A percentile compares a stretch with the other conserved stretches of the same genome.
These are phyloP conservation scores for Septoria petroselini DNA, from an alignment of 2,329 filamentous ascomycete species.

Conservation along the genomic window DNA sequence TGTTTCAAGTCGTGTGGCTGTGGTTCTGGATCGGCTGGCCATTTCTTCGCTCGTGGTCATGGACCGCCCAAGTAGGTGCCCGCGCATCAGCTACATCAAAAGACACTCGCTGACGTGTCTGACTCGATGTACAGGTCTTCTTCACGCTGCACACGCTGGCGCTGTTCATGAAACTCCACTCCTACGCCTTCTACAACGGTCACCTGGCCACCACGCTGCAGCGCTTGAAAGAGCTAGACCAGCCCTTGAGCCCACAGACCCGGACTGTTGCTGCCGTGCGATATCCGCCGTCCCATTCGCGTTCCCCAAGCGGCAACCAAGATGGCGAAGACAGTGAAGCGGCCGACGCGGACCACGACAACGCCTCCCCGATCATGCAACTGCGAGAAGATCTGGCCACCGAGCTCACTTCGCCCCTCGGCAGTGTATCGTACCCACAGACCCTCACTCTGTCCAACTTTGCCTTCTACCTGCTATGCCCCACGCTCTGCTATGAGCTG, in stretches of 20 bases:
- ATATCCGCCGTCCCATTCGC: slow-evolving; percentile 58
- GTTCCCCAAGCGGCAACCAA: slow-evolving; percentile 53
- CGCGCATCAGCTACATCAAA: too few relatives aligned
- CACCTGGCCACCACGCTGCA: slow-evolving; percentile 85
- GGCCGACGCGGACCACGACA: too few relatives aligned
- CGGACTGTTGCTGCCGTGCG: slow-evolving; percentile 61
- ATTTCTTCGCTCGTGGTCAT: slow-evolving; percentile 84
- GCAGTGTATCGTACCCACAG: slow-evolving; percentile 81
- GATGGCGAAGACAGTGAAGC: slow-evolving; percentile 36
- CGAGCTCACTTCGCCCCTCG: slow-evolving; percentile 86
- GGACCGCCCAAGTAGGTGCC: too few relatives aligned
- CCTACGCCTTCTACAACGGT: slow-evolving; percentile 96
- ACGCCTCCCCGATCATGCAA: slow-evolving; percentile 52
- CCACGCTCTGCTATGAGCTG: slow-evolving; percentile 94
- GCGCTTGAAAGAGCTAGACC: slow-evolving; percentile 74
- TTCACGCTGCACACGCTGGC: slow-evolving; percentile 86
- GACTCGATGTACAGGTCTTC: slow-evolving; percentile 90
- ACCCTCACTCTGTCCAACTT: slow-evolving; percentile 85
- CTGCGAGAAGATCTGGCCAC: slow-evolving; percentile 83
- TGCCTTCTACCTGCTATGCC: slow-evolving; percentile 81
- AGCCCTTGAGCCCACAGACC: slow-evolving; percentile 49
- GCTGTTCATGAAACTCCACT: slow-evolving; percentile 98
- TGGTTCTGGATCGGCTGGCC: slow-evolving; percentile 72
- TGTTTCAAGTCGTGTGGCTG: slow-evolving; percentile 78
- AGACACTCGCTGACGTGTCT: too few relatives aligned